phyloP scores from a whole-genome alignment of 345 rosid genomes.

The Heritiera littoralis region DNA sequence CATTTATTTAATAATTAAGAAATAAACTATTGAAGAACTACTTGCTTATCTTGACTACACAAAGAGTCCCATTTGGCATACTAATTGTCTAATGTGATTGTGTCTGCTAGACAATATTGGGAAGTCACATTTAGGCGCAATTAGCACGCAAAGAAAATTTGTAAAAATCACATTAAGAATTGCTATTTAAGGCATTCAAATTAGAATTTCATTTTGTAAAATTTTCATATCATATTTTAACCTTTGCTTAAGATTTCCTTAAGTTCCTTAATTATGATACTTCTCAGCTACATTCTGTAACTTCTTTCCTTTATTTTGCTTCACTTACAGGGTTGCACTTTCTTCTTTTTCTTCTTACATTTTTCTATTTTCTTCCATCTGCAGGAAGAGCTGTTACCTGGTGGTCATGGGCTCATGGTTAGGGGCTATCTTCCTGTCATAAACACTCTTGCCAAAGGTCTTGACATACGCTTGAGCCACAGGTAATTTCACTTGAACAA shows the following conservation, averaged over 20 bases:
- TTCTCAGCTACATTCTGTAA: neutral
- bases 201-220: neutral
- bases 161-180: neutral
- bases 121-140: neutral
- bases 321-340: neutral
- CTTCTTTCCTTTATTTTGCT: neutral
- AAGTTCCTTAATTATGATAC: slow-evolving; percentile 6
- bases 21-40: no score
- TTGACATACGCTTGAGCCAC: slow-evolving; percentile 80
- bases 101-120: neutral
- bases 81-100: no score
- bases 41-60: no score
- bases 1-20: no score
- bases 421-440: slow-evolving; percentile 95
- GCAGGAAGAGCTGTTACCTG: slow-evolving; percentile 90
- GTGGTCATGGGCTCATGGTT: slow-evolving; percentile 99
- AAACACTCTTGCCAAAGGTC: slow-evolving; percentile 92
- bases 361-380: slow-evolving; percentile 9
- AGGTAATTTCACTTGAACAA: slow-evolving; percentile 46
- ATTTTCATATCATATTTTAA: neutral
- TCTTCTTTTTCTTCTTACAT: neutral
- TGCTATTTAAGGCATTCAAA: neutral
- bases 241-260: neutral
- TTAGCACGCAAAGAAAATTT: neutral
- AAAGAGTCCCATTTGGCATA: no score